phyloP scores from a whole-genome alignment of 208 protist species.

The Leishmania arabica region DNA sequence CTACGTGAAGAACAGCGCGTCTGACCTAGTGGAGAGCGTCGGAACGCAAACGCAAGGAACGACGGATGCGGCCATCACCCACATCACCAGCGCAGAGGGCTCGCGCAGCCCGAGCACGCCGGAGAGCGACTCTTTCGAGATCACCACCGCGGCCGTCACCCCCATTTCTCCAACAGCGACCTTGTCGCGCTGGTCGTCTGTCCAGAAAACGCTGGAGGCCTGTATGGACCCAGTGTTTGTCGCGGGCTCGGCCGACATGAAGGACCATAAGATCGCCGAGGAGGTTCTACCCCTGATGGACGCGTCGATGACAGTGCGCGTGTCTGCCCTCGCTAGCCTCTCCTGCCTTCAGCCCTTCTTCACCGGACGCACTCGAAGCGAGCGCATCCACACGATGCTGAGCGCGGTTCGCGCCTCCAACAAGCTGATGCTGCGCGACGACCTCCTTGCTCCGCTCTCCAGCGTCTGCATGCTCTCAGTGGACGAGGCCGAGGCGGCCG shows the following conservation, averaged over 20 bases:
- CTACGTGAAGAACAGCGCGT: conserved; percentile 19
- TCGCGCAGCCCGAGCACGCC: conserved; percentile 19
- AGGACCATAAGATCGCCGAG: conserved; percentile 16
- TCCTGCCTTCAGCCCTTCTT: conserved; percentile 21
- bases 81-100: conserved; percentile 15
- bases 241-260: conserved; percentile 12
- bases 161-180: background rate
- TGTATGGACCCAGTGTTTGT: conserved; percentile 23
- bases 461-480: conserved; percentile 17
- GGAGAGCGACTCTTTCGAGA: conserved; percentile 17
- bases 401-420: conserved; percentile 13
- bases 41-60: conserved; percentile 10
- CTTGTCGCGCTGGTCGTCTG: conserved; percentile 8
- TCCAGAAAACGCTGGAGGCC: conserved; percentile 24
- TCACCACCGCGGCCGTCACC: background rate
- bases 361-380: conserved; percentile 13
- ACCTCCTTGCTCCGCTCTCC: conserved; percentile 17
- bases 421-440: conserved; percentile 26
- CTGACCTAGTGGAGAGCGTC: conserved; percentile 11
- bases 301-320: conserved; percentile 16
- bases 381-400: conserved; percentile 23
- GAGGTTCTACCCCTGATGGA: conserved; percentile 21
- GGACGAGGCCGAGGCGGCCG: conserved; percentile 21
- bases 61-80: conserved; percentile 10
- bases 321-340: conserved; percentile 9